Base-by-base conservation (phyloP, 2,329 filamentous ascomycete species). In the Aspergillus sp. region DNA sequence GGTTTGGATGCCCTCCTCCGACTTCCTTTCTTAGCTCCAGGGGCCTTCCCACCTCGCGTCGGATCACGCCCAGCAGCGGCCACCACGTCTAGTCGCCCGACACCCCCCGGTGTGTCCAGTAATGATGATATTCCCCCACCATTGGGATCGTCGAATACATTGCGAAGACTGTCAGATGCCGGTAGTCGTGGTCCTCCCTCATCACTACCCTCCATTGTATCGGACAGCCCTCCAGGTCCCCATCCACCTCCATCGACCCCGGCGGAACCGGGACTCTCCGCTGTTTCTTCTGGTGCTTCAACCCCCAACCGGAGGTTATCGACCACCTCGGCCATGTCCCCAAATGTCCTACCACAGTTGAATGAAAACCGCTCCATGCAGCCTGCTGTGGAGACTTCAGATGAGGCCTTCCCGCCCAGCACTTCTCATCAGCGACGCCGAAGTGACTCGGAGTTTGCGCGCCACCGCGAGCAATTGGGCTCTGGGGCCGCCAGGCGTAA, bases 171-270 rank as follows among this genome's bases (percentile, higher is more conserved):
- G 50, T 71, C 73, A 45, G 73, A 75, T 50, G 60, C 64, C 13
- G 70, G 66, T 19, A 63, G 63, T 47, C 67, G 68, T 24, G 64
- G 65, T 15, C 64, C 66, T 27, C 62, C 69, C 20, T 67, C 69
- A 70, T 64, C 77, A 66, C 60, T 79, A 61, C 70, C 72, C 63
- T 78, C 79, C 33, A 75, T 77, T 4, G 65, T 81, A 42, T 79
- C 81, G n/a, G 83, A 85, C 61, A 82, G 82, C 37, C 81, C 83
- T 9, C 77, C 80, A 17, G 83, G 85, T 17, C 83, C 85, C 47
- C 76, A 83, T 58, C 85, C 86, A 46, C 85, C 86, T 46, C 85
- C 86, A 5, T 86, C 85, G 2, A 87, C 85, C 2, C 85, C 86
- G 19, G 85, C 85, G 13, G 86, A 84, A 50, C 79, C 80, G 27